A percentile compares a stretch with the other conserved stretches of the same genome.
Conservation (phyloP, 371 early-diverging fungal species). For the Batrachochytrium dendrobatidis region DNA sequence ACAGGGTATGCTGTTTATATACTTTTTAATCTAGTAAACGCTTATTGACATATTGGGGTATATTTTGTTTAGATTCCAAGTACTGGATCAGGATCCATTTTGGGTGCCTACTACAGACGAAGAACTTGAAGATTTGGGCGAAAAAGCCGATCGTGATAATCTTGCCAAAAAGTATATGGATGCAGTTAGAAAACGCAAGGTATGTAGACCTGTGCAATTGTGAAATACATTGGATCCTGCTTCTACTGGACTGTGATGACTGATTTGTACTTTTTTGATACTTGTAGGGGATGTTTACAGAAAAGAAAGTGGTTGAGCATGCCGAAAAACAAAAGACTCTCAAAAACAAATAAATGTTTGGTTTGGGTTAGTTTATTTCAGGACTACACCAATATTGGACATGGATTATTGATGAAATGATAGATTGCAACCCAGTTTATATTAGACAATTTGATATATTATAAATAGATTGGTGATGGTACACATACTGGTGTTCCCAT, state of each 20-base stretch:
- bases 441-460: too few relatives aligned
- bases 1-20: slow-evolving; percentile 45
- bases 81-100: slow-evolving; percentile 91
- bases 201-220: slow-evolving; percentile 16
- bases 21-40: background rate
- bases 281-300: slow-evolving; percentile 73
- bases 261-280: background rate
- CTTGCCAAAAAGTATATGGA: slow-evolving; percentile 94
- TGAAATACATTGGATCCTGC: background rate
- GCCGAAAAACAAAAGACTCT: slow-evolving; percentile 91
- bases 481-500: too few relatives aligned
- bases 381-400: too few relatives aligned
- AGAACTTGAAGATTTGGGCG: slow-evolving; percentile 94
- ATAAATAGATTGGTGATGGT: too few relatives aligned
- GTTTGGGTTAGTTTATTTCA: too few relatives aligned
- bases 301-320: slow-evolving; percentile 81
- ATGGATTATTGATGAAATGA: too few relatives aligned
- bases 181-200: slow-evolving; percentile 87
- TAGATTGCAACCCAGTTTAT: too few relatives aligned
- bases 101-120: slow-evolving; percentile 97
- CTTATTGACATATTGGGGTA: background rate
- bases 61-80: slow-evolving; percentile 58
- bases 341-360: slow-evolving; percentile 51
- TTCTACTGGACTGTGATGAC: background rate
- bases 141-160: slow-evolving; percentile 93